phyloP scores from a whole-genome alignment of 495 filamentous ascomycete species.

The Xylaria flabelliformis region DNA sequence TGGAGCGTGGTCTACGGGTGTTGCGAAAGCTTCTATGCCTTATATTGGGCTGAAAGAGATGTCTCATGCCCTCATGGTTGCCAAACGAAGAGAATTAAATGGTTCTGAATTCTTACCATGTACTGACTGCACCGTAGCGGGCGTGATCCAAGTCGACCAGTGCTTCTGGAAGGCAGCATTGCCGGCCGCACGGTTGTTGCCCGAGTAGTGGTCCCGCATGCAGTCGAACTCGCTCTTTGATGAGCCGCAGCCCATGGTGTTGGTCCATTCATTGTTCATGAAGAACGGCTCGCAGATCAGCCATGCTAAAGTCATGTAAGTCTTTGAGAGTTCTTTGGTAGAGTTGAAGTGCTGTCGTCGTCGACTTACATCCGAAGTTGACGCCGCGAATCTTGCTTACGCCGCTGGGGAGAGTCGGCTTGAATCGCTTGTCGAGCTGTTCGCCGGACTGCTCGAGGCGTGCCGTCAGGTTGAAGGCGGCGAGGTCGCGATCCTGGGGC shows the following conservation, averaged over 20 bases:
- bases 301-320: constrained; percentile 28
- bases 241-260: constrained; percentile 56
- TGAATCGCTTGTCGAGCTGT: constrained; percentile 32
- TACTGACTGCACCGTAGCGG: constrained; percentile 60
- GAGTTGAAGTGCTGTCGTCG: neutral
- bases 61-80: neutral
- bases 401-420: constrained; percentile 30
- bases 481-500: constrained; percentile 35
- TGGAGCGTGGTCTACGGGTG: neutral
- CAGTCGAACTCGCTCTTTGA: constrained; percentile 63
- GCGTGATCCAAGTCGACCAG: constrained; percentile 63
- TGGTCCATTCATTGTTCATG: constrained; percentile 57
- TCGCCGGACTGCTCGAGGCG: constrained; percentile 30
- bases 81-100: neutral
- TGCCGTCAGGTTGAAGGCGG: constrained; percentile 34
- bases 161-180: constrained; percentile 59
- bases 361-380: constrained; percentile 35
- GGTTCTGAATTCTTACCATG: constrained; percentile 13
- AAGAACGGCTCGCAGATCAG: constrained; percentile 66
- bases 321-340: neutral
- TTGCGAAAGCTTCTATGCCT: neutral
- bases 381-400: constrained; percentile 40
- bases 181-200: constrained; percentile 57
- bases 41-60: neutral
- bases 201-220: constrained; percentile 42